Conservation (phyloP, 352 stramenopile species). For the Globisporangium splendens region DNA sequence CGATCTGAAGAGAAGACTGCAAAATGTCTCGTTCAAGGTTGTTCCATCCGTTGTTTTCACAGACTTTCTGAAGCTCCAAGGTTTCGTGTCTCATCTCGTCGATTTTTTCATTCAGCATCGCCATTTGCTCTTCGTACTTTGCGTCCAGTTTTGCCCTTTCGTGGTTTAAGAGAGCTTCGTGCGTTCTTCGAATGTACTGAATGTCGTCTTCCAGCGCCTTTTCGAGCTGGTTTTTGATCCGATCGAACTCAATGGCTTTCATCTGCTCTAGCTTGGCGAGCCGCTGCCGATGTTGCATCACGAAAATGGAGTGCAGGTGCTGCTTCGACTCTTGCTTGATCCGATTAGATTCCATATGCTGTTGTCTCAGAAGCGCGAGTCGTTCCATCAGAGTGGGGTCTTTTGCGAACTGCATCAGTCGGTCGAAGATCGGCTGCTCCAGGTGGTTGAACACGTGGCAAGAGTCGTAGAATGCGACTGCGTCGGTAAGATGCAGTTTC, state of each 20-base stretch:
- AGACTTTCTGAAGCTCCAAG: conserved; percentile 42
- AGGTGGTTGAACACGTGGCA: conserved; percentile 64
- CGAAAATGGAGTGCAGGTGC: conserved; percentile 52
- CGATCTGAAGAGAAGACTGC: conserved; percentile 47
- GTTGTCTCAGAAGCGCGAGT: conserved; percentile 40
- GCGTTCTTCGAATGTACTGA: conserved; percentile 57
- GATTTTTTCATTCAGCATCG: conserved; percentile 29
- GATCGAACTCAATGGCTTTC: conserved; percentile 32
- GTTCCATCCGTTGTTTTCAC: conserved; percentile 46
- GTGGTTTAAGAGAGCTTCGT: conserved; percentile 44
- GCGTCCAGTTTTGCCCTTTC: conserved; percentile 62
- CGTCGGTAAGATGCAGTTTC: conserved; percentile 60
- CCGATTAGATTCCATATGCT: conserved; percentile 40
- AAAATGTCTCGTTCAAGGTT: conserved; percentile 57
- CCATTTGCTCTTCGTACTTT: conserved; percentile 52
- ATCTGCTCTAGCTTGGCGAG: conserved; percentile 36
- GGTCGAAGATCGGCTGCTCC: conserved; percentile 64
- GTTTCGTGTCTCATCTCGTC: conserved; percentile 42
- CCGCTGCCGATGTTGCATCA: conserved; percentile 32
- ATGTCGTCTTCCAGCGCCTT: conserved; percentile 55
- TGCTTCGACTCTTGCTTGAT: conserved; percentile 45
- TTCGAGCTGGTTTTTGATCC: conserved; percentile 45
- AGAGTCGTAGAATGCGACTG: conserved; percentile 52
- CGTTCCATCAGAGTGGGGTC: conserved; percentile 58
- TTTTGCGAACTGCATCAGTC: conserved; percentile 62